These are phyloP conservation scores for Rhizopus sp. DNA, from an alignment of 371 early-diverging fungal species.

Conservation along the genomic window DNA sequence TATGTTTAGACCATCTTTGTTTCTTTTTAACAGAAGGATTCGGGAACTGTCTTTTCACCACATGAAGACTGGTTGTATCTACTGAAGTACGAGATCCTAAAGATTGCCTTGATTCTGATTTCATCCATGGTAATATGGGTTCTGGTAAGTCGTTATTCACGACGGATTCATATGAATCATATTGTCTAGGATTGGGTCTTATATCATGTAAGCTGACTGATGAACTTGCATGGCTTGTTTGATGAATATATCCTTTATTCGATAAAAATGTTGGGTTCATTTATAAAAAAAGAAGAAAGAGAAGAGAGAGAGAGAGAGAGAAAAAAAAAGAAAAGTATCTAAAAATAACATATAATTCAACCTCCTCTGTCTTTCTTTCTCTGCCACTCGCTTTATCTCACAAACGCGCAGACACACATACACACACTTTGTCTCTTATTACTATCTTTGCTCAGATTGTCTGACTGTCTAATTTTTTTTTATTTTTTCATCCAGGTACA, in stretches of 20 bases:
- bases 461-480: too few relatives aligned
- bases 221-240: conserved; percentile 21
- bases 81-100: conserved; percentile 29
- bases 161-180: conserved; percentile 12
- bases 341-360: too few relatives aligned
- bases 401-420: too few relatives aligned
- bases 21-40: conserved; percentile 35
- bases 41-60: conserved; percentile 37
- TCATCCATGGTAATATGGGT: conserved; percentile 53
- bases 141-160: conserved; percentile 26
- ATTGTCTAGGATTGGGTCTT: background rate
- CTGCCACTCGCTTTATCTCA: too few relatives aligned
- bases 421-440: too few relatives aligned
- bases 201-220: conserved; percentile 11
- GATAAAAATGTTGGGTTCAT: conserved; percentile 1
- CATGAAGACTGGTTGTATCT: conserved; percentile 39
- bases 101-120: conserved; percentile 41
- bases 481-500: too few relatives aligned
- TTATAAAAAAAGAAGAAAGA: background rate
- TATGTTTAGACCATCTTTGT: conserved; percentile 56
- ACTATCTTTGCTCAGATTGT: too few relatives aligned
- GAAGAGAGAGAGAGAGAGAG: background rate
- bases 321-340: background rate
- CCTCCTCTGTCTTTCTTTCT: too few relatives aligned
- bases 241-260: conserved; percentile 1